These are phyloP conservation scores for Russula emetica DNA, from an alignment of 768 basidiomycete species.

Conservation along the genomic window DNA sequence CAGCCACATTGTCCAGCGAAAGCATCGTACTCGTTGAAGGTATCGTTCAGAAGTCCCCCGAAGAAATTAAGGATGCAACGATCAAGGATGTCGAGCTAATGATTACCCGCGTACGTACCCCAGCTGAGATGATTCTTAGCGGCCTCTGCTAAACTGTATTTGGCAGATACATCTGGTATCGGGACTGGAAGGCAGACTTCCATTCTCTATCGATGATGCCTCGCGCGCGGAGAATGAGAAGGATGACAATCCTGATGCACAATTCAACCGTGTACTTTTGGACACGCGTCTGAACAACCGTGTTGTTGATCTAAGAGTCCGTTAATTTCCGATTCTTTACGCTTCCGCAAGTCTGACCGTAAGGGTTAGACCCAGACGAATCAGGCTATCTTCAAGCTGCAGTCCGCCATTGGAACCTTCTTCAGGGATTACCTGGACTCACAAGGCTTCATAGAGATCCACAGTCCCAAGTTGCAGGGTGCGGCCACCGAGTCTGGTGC, in stretches of 20 bases:
- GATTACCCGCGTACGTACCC: constrained; percentile 60
- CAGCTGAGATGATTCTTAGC: neutral
- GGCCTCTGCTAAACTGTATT: neutral
- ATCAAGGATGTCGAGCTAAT: constrained; percentile 85
- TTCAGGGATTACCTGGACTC: constrained; percentile 79
- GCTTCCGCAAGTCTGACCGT: constrained; percentile 7
- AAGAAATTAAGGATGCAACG: constrained; percentile 87
- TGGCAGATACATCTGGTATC: constrained; percentile 75
- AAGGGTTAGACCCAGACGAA: constrained; percentile 77
- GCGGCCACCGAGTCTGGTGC: constrained; percentile 97
- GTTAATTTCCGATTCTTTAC: constrained; percentile 30
- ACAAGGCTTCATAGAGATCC: constrained; percentile 87
- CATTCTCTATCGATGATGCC: constrained; percentile 93
- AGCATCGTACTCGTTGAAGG: constrained; percentile 92
- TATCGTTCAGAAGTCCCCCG: constrained; percentile 67
- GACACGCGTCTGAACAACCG: constrained; percentile 95
- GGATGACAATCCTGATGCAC: constrained; percentile 47
- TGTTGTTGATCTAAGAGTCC: constrained; percentile 85
- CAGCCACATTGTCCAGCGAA: constrained; percentile 70
- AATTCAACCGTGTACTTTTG: constrained; percentile 77
- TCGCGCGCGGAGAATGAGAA: constrained; percentile 74
- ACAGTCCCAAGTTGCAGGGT: constrained; percentile 95
- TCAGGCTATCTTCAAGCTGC: constrained; percentile 91
- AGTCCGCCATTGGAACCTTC: constrained; percentile 80
- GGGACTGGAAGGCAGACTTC: constrained; percentile 71